phyloP scores from a whole-genome alignment of 495 filamentous ascomycete species.

The Penicillium coprophilum region DNA sequence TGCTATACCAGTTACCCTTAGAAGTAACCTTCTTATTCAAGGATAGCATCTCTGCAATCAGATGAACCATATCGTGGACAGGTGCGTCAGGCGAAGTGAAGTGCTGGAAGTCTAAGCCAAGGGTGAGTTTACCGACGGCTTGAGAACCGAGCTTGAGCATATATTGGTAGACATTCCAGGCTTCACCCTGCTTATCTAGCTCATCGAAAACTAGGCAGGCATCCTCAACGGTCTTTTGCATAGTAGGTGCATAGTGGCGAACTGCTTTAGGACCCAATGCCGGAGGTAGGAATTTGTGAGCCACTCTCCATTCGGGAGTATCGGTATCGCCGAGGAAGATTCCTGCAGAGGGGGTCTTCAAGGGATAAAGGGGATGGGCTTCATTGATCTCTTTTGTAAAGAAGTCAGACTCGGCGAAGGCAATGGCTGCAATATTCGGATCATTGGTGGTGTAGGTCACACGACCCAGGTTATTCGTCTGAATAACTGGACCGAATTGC shows the following conservation, averaged over 20 bases:
- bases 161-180: constrained; percentile 57
- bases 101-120: constrained; percentile 52
- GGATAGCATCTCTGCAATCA: constrained; percentile 37
- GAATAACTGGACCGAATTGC: constrained; percentile 53
- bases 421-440: constrained; percentile 38
- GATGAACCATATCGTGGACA: constrained; percentile 36
- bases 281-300: constrained; percentile 57
- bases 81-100: constrained; percentile 42
- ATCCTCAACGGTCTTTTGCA: constrained; percentile 45
- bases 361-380: constrained; percentile 47
- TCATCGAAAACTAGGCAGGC: constrained; percentile 52
- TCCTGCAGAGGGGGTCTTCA: constrained; percentile 42
- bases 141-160: constrained; percentile 57
- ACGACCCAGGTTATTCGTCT: constrained; percentile 53
- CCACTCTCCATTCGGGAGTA: constrained; percentile 41
- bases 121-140: constrained; percentile 48
- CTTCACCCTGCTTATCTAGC: constrained; percentile 43
- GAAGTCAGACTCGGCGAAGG: constrained; percentile 46
- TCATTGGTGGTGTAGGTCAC: constrained; percentile 50
- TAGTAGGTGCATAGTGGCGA: constrained; percentile 51
- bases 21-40: constrained; percentile 52
- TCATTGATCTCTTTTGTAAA: constrained; percentile 53
- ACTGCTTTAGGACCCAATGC: constrained; percentile 53
- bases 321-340: constrained; percentile 55
- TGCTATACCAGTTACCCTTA: constrained; percentile 46